phyloP scores from a whole-genome alignment of 2,329 filamentous ascomycete genomes.

The Camillea tinctor region DNA sequence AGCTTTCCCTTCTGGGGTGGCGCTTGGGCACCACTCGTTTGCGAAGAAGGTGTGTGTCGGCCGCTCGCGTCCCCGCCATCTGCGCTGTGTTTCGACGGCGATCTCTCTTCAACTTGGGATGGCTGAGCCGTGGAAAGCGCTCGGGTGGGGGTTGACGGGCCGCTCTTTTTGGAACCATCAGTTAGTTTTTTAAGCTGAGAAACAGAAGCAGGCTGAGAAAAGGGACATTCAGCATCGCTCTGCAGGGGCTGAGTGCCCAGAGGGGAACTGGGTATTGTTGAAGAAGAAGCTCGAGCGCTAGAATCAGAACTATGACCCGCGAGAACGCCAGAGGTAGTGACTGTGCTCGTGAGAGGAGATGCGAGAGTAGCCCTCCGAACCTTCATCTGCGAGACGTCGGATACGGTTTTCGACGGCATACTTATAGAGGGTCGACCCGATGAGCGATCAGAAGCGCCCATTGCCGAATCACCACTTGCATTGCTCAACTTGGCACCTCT shows the following conservation, averaged over 20 bases:
- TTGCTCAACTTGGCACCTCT: constrained; percentile 43
- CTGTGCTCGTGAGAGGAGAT: constrained; percentile 62
- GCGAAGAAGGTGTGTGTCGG: constrained; percentile 50
- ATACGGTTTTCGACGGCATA: constrained; percentile 40
- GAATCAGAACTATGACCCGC: constrained; percentile 70
- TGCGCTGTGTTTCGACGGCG: constrained; percentile 34
- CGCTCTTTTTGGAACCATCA: constrained; percentile 81
- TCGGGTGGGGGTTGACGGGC: constrained; percentile 84
- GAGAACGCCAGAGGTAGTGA: constrained; percentile 62
- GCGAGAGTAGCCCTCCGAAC: constrained; percentile 45
- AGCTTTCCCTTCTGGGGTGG: constrained; percentile 81
- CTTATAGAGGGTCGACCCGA: constrained; percentile 37
- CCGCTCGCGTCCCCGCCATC: constrained; percentile 47
- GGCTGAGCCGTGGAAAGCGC: constrained; percentile 69
- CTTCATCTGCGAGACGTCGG: constrained; percentile 42
- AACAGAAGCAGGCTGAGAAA: constrained; percentile 60
- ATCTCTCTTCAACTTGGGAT: constrained; percentile 40
- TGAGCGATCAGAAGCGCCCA: constrained; percentile 33
- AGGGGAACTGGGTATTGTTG: constrained; percentile 53
- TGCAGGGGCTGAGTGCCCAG: constrained; percentile 40
- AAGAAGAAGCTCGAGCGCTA: constrained; percentile 50
- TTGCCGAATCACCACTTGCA: constrained; percentile 38
- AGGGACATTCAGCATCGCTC: constrained; percentile 36
- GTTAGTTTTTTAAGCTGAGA: constrained; percentile 85
- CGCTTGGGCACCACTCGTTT: constrained; percentile 56